Base-by-base conservation (phyloP, 257 asterid species). In the Parsonsia alboflavescens region DNA sequence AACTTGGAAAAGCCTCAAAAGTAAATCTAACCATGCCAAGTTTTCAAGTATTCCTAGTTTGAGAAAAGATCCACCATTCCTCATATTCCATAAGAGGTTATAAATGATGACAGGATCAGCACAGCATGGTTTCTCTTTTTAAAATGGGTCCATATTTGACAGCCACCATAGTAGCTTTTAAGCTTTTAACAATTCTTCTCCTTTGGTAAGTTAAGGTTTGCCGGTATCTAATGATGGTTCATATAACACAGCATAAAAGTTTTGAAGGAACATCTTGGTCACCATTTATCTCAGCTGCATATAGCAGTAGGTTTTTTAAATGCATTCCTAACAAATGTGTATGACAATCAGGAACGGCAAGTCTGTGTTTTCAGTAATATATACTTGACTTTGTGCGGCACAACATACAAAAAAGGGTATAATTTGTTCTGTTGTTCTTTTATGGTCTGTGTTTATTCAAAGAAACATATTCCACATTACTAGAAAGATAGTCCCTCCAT, bases 401-500 rank as follows among this genome's bases (percentile, higher is more conserved):
- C n/a, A 36, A 64, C 48, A 16, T 7, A 9, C 16, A 64, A 39
- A 10, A 64, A 36, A 4, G n/a, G 3, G 70, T 1, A 39, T 17
- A 41, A 17, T 39, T 11, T 19, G 45, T 64, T 63, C 28, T 15
- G 19, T 39, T 17, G 39, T 65, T 22, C 1, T 63, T 63, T 36
- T 17, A 2, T 21, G 50, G 70, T 65, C 28, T 4, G 41, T 36
- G 13, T 39, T 45, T 65, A 49, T 65, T 28, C 15, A 65, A 65
- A 65, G 28, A 22, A 39, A 65, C 28, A 65, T 39, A 65, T 65
- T 65, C 49, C 70, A 65, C 19, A 65, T 19, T 65, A 39, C 50
- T 7, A 19, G 70, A 36, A 2, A 6, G 5, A 63, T 65, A 39
- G 3, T 33, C 39, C 39, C 39, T 33, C 1, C 3, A 3, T 33